phyloP scores from a whole-genome alignment of 331 rosid species.

The Saraca asoca region DNA sequence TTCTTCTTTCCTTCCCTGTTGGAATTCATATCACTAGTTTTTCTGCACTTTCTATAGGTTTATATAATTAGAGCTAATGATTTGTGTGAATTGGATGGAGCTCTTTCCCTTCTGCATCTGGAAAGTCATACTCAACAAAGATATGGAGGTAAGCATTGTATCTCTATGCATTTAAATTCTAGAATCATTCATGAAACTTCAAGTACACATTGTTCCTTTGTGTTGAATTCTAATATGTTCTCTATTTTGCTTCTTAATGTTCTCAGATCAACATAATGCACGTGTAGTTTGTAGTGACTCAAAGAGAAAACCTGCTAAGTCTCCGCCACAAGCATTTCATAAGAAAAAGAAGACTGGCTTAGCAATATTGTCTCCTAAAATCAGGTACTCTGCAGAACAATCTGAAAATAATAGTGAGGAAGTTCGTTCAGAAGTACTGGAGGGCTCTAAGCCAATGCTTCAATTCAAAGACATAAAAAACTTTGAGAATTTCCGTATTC shows the following conservation, averaged over 20 bases:
- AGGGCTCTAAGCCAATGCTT: conserved; percentile 39
- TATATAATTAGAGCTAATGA: conserved; percentile 59
- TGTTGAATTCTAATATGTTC: conserved; percentile 10
- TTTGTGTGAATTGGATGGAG: conserved; percentile 62
- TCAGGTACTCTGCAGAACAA: conserved; percentile 39
- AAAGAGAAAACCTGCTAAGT: conserved; percentile 49
- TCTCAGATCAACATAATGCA: conserved; percentile 47
- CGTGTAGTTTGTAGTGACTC: conserved; percentile 32
- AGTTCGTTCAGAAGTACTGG: conserved; percentile 59
- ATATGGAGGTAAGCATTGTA: conserved; percentile 54
- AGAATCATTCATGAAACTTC: conserved; percentile 17
- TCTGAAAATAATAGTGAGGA: conserved; percentile 64
- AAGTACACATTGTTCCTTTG: neutral
- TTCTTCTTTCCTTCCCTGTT: neutral
- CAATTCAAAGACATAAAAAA: conserved; percentile 56
- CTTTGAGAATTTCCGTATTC: conserved; percentile 55
- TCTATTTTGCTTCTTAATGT: conserved; percentile 32
- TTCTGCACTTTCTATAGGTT: conserved; percentile 49
- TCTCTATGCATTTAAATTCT: conserved; percentile 23
- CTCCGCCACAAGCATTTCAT: conserved; percentile 38
- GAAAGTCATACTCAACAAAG: conserved; percentile 49
- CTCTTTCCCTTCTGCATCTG: conserved; percentile 47
- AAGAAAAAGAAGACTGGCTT: conserved; percentile 48
- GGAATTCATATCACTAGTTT: conserved; percentile 4
- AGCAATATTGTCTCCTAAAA: conserved; percentile 36